These are phyloP conservation scores for Dactylellina haptotyla DNA, from an alignment of 2,329 filamentous ascomycete genomes.

Conservation along the genomic window DNA sequence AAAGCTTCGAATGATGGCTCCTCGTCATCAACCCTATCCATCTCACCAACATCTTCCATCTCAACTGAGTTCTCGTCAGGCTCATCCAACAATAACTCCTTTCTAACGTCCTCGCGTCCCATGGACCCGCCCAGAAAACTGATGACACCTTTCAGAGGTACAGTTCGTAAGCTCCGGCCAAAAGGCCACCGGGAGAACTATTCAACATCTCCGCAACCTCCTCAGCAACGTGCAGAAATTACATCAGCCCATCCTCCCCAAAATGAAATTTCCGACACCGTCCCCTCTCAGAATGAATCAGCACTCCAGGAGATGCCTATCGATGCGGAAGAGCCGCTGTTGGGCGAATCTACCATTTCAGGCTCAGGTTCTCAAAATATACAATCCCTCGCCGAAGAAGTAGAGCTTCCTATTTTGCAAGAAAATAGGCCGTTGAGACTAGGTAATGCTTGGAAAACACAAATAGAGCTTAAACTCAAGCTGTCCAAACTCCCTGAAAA, in stretches of 20 bases:
- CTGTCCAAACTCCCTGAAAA: constrained; percentile 17
- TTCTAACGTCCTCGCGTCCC: not conserved
- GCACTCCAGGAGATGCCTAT: no score
- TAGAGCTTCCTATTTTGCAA: not conserved
- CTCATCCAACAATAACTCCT: constrained; percentile 14
- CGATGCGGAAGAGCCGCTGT: no score
- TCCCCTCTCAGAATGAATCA: no score
- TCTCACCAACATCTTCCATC: constrained; percentile 21
- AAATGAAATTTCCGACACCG: not conserved
- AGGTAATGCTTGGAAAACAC: not conserved
- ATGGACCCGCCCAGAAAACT: not conserved
- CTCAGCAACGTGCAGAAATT: not conserved
- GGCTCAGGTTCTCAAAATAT: no score
- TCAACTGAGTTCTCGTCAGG: constrained; percentile 13
- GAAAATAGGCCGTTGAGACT: not conserved
- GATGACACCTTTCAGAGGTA: constrained; percentile 4
- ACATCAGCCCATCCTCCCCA: constrained; percentile 1
- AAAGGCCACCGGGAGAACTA: not conserved
- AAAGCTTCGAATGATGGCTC: constrained; percentile 1
- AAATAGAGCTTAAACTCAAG: constrained; percentile 14
- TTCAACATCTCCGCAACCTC: not conserved
- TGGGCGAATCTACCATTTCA: no score
- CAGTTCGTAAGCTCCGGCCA: not conserved
- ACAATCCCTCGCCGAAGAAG: no score
- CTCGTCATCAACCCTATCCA: constrained; percentile 1